These are phyloP conservation scores for Conticribra guillardii DNA, from an alignment of 108 stramenopile genomes.

Conservation along the genomic window DNA sequence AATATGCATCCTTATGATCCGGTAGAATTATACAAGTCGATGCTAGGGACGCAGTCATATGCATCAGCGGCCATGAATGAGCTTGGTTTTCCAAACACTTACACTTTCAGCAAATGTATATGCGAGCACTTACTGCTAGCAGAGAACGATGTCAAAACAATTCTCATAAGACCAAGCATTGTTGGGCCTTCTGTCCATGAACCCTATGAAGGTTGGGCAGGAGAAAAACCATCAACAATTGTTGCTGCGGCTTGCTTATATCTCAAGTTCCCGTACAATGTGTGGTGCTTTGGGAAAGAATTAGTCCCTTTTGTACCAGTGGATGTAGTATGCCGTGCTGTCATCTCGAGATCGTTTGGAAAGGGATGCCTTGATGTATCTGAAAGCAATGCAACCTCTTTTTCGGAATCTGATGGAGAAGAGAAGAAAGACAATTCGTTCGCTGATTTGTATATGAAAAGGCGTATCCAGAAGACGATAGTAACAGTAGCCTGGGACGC, in stretches of 20 bases:
- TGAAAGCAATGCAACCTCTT: background rate
- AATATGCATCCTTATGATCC: constrained; percentile 66
- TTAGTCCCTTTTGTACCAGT: constrained; percentile 79
- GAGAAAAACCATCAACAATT: constrained; percentile 85
- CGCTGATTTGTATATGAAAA: constrained; percentile 19
- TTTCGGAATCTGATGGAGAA: constrained; percentile 7
- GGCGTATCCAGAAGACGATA: constrained; percentile 29
- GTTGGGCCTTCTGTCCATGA: constrained; percentile 80
- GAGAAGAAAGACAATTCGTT: constrained; percentile 47
- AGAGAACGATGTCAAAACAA: constrained; percentile 50
- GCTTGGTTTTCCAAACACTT: constrained; percentile 82
- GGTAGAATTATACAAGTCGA: constrained; percentile 70
- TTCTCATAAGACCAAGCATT: constrained; percentile 87
- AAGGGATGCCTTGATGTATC: background rate
- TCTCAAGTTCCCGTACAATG: constrained; percentile 73
- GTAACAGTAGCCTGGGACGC: constrained; percentile 76
- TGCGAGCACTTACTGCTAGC: constrained; percentile 80
- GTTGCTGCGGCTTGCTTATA: constrained; percentile 85
- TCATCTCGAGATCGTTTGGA: constrained; percentile 64
- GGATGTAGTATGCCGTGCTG: constrained; percentile 75
- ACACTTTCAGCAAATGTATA: constrained; percentile 89
- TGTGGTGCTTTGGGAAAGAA: constrained; percentile 77
- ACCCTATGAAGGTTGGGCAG: constrained; percentile 87
- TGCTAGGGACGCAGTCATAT: constrained; percentile 75
- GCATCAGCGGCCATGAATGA: constrained; percentile 83